phyloP scores from a whole-genome alignment of 1,284 basidiomycete species.

The Trichosporon inkin region DNA sequence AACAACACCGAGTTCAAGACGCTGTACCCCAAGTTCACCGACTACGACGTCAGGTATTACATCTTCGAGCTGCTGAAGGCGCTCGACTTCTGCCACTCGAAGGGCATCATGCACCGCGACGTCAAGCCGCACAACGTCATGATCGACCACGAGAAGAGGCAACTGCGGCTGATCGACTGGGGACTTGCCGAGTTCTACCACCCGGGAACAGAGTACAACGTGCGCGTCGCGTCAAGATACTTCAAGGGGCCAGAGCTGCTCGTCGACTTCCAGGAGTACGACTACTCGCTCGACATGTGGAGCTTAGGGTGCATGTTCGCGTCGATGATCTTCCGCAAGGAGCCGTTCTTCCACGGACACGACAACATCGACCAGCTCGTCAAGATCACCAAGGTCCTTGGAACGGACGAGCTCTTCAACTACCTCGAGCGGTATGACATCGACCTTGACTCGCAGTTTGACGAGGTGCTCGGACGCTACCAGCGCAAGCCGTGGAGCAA shows the following conservation, averaged over 20 bases:
- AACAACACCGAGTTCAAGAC: conserved; percentile 99
- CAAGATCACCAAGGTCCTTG: conserved; percentile 96
- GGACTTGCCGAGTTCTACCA: conserved; percentile 98
- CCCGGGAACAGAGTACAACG: conserved; percentile 95
- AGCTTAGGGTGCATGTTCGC: conserved; percentile 98
- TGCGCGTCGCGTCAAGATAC: conserved; percentile 93
- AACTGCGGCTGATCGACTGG: conserved; percentile 98
- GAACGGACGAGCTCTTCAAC: conserved; percentile 88
- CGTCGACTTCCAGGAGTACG: conserved; percentile 97
- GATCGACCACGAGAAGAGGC: conserved; percentile 96
- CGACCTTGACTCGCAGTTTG: conserved; percentile 82
- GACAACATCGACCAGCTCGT: conserved; percentile 99
- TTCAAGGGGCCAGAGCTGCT: conserved; percentile 97
- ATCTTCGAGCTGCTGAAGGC: conserved; percentile 97
- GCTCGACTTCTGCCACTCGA: conserved; percentile 95
- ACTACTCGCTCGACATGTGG: conserved; percentile 97
- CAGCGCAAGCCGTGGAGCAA: conserved; percentile 89
- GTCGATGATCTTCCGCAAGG: conserved; percentile 99
- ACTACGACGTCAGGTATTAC: conserved; percentile 94
- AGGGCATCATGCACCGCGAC: conserved; percentile 98
- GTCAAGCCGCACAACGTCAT: conserved; percentile 99
- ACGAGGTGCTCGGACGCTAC: conserved; percentile 85
- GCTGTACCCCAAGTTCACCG: conserved; percentile 89
- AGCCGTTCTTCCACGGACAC: conserved; percentile 99
- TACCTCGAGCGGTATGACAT: conserved; percentile 89